Evolutionary conservation across 352 stramenopile species (phyloP), one percentile per base, ranked within the genome.

Genomic region (Phytopythium vexans): DNA sequence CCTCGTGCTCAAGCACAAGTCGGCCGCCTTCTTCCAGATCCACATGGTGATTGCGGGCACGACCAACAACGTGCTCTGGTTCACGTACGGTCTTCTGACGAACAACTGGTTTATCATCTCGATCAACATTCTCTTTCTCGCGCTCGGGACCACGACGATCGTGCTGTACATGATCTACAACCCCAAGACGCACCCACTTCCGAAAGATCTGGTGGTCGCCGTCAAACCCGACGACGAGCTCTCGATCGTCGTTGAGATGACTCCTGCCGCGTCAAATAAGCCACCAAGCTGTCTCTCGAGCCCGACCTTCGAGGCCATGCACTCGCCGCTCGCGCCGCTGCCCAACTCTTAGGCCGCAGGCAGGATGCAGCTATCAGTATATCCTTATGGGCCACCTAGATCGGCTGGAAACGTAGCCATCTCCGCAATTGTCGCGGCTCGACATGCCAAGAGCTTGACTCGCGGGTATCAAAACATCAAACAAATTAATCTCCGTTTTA

Each of bases 11-110:
- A 66, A 66, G 41, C 47, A 70, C 56, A 70, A 71, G 46, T 81
- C 61, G 12, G 73, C 54, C 15, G 60, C 70, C 12, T 84, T 78
- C 63, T 70, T 86, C 46, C 73, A 76, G 36, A 69, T 87, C 44
- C 59, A 76, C 46, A 74, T 87, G 61, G 66, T 81, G 11, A 40
- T 76, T 39, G 67, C 70, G 31, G 69, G 66, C 31, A 56, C 67
- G 1, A 52, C 71, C 43, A 86, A 80, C 63, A 82, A 77, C 53
- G 55, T 33, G 4, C 56, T 77, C 2, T 86, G 65, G 61, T 56
- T 70, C 14, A 47, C 57, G 40, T 74, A 74, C 45, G 62, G 65
- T 8, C 14, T 67, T 11, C 57, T 74, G 37, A 61, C 66, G 45
- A 49, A 27, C 21, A 76, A 76, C 47, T 64, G 61, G 56, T 76